These are phyloP conservation scores for Metarhizium brunneum DNA, from an alignment of 2,329 filamentous ascomycete species.

Conservation along the genomic window DNA sequence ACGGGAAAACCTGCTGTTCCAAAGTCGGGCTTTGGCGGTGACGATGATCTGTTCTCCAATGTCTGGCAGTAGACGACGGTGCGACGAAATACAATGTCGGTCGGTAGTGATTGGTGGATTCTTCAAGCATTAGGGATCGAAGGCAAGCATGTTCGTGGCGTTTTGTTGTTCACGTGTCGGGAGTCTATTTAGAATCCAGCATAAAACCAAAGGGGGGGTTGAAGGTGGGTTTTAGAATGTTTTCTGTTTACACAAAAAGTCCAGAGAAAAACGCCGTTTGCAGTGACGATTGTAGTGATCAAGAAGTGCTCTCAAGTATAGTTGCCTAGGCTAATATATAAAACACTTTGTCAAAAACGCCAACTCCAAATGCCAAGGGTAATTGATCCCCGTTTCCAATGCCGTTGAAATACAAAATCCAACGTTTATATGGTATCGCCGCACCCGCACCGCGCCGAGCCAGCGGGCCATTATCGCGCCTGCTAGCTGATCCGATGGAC, in stretches of 20 bases:
- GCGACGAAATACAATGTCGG: neutral
- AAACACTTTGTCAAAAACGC: neutral
- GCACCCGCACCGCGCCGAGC: no score
- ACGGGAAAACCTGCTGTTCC: constrained; percentile 30
- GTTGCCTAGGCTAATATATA: neutral
- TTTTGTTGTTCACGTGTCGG: constrained; percentile 21
- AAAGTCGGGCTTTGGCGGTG: constrained; percentile 55
- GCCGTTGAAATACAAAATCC: neutral
- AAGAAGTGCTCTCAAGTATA: neutral
- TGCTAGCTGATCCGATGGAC: neutral
- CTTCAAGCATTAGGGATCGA: constrained; percentile 6
- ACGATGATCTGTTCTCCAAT: constrained; percentile 89
- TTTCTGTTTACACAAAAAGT: no score
- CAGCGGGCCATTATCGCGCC: neutral
- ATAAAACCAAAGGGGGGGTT: constrained; percentile 8
- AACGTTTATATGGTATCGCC: neutral
- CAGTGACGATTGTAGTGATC: neutral
- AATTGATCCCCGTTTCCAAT: constrained; percentile 1
- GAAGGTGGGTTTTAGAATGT: neutral
- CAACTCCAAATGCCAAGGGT: constrained; percentile 10
- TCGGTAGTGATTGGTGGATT: neutral
- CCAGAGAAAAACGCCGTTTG: neutral
- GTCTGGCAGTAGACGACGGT: constrained; percentile 64
- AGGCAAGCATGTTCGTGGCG: constrained; percentile 20
- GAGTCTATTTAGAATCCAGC: constrained; percentile 20